Conservation (phyloP, 805 yeast genomes). For the Starmerella apis region DNA sequence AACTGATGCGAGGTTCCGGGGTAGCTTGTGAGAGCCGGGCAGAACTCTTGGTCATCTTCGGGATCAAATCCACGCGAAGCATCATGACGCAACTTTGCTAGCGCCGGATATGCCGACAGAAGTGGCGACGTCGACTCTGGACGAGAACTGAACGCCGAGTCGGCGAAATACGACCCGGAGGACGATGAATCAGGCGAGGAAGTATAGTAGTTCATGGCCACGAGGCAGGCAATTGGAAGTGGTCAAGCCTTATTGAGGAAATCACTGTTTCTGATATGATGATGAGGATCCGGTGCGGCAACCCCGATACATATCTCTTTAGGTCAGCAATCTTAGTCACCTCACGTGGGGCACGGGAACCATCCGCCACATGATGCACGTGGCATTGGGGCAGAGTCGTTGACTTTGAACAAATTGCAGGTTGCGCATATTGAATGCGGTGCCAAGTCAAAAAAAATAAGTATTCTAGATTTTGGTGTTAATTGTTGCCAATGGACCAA, state of each 20-base stretch:
- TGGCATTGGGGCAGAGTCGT: neutral
- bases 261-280: neutral
- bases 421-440: neutral
- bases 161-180: conserved; percentile 20
- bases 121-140: conserved; percentile 30
- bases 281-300: neutral
- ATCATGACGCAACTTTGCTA: conserved; percentile 29
- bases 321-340: neutral
- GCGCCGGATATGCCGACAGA: conserved; percentile 24
- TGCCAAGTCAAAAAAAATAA: too few species aligned
- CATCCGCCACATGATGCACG: neutral
- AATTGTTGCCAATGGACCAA: too few species aligned
- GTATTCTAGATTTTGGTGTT: neutral
- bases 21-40: conserved; percentile 36
- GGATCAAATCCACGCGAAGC: conserved; percentile 58
- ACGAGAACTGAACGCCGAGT: conserved; percentile 19
- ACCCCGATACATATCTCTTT: neutral
- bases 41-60: conserved; percentile 64
- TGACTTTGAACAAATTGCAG: neutral
- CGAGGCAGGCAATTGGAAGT: conserved; percentile 5
- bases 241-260: neutral
- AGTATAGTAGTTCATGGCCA: conserved; percentile 19
- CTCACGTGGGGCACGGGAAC: conserved; percentile 1
- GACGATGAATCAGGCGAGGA: conserved; percentile 25
- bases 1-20: neutral